Conservation (phyloP, 164 flowering plant genomes). For the Stephania cephalantha region DNA sequence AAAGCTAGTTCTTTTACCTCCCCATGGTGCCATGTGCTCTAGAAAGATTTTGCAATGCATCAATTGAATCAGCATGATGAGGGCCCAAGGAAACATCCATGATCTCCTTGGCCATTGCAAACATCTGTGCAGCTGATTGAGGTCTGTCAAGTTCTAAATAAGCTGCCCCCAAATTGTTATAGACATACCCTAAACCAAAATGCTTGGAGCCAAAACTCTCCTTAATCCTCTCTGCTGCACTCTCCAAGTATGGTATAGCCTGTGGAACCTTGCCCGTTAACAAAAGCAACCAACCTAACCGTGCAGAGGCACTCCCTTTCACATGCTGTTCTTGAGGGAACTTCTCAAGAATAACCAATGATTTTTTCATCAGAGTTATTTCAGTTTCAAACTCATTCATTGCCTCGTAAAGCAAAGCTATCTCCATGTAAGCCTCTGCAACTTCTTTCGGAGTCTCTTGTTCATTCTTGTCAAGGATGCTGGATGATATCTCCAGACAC, state of each 20-base stretch:
- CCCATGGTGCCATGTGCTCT: constrained; percentile 77
- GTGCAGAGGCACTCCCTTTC: constrained; percentile 69
- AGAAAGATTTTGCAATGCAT: constrained; percentile 81
- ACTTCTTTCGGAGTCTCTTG: constrained; percentile 42
- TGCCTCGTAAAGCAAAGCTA: constrained; percentile 59
- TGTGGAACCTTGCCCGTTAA: constrained; percentile 73
- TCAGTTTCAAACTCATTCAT: constrained; percentile 88
- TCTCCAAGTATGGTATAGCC: constrained; percentile 84
- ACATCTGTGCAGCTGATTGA: constrained; percentile 87
- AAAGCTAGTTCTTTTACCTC: constrained; percentile 38
- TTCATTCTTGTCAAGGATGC: constrained; percentile 68
- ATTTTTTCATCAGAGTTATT: constrained; percentile 62
- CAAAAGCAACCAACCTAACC: constrained; percentile 80
- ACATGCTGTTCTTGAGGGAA: constrained; percentile 79
- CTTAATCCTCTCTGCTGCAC: constrained; percentile 69
- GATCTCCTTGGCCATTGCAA: constrained; percentile 83
- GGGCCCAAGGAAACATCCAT: constrained; percentile 93
- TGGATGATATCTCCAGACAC: constrained; percentile 68
- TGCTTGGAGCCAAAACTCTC: constrained; percentile 88
- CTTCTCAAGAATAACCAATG: constrained; percentile 59
- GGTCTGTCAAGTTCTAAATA: constrained; percentile 84
- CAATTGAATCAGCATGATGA: constrained; percentile 78
- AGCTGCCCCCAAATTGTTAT: constrained; percentile 90
- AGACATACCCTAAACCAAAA: constrained; percentile 86
- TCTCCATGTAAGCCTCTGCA: constrained; percentile 76